These are phyloP conservation scores for Exserohilum rostratum DNA, from an alignment of 2,329 filamentous ascomycete genomes.

Conservation along the genomic window DNA sequence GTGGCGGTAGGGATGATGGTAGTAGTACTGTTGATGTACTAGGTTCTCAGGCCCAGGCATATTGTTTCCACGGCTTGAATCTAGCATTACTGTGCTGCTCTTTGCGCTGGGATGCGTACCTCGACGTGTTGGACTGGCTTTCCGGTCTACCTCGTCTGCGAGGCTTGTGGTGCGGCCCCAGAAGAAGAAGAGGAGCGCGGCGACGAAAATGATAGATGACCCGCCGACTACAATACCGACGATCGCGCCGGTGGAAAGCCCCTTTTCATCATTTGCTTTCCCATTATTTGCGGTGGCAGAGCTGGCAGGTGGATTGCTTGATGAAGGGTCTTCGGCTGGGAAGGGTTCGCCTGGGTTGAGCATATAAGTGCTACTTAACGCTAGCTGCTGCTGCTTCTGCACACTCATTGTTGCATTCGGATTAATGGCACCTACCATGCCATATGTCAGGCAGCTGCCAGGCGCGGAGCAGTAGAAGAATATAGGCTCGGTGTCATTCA, in stretches of 20 bases:
- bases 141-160: conserved; percentile 31
- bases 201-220: conserved; percentile 25
- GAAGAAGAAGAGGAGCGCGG: conserved; percentile 35
- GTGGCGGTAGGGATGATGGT: background rate
- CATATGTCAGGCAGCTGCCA: conserved; percentile 66
- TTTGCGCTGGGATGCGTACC: background rate
- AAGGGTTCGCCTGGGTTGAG: conserved; percentile 45
- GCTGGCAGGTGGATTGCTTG: conserved; percentile 10
- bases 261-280: background rate
- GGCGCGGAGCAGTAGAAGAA: conserved; percentile 60
- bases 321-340: conserved; percentile 25
- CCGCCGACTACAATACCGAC: conserved; percentile 65
- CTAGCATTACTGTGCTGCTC: background rate
- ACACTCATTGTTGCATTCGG: conserved; percentile 48
- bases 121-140: conserved; percentile 15
- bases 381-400: conserved; percentile 30
- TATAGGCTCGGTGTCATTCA: conserved; percentile 44
- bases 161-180: conserved; percentile 31
- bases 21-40: conserved; percentile 4
- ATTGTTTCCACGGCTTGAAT: background rate
- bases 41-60: background rate
- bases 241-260: conserved; percentile 48
- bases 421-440: conserved; percentile 81
- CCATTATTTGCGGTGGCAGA: background rate
- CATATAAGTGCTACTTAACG: conserved; percentile 34